These are phyloP conservation scores for Aspergillus pseudonomiae DNA, from an alignment of 2,329 filamentous ascomycete genomes.

Conservation along the genomic window DNA sequence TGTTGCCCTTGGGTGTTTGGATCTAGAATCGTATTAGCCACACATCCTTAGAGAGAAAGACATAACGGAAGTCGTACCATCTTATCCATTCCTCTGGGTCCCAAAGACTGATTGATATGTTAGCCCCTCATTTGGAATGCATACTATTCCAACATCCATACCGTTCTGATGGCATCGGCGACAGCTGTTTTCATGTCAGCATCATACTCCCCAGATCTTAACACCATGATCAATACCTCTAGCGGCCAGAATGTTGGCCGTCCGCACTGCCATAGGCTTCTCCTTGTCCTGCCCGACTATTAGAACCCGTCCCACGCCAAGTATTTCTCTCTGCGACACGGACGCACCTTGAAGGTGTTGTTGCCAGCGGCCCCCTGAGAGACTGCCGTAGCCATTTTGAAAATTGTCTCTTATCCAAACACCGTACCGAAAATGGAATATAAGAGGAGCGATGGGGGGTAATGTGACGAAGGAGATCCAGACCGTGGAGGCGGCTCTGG, in stretches of 20 bases:
- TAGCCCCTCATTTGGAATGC: slow-evolving; percentile 41
- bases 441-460: slow-evolving; percentile 21
- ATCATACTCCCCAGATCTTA: slow-evolving; percentile 6
- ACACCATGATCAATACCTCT: slow-evolving; percentile 65
- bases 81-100: slow-evolving; percentile 97
- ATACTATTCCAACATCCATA: slow-evolving; percentile 39
- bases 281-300: slow-evolving; percentile 72
- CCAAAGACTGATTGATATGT: slow-evolving; percentile 66
- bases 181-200: slow-evolving; percentile 67
- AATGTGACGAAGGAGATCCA: slow-evolving; percentile 27
- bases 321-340: slow-evolving; percentile 24
- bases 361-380: slow-evolving; percentile 57
- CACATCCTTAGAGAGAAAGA: background rate
- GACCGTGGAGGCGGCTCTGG: slow-evolving; percentile 25
- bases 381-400: slow-evolving; percentile 55
- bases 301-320: slow-evolving; percentile 39
- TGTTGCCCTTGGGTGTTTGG: slow-evolving; percentile 92
- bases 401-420: slow-evolving; percentile 28
- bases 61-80: slow-evolving; percentile 60
- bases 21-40: slow-evolving; percentile 58
- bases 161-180: slow-evolving; percentile 93
- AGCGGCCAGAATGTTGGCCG: slow-evolving; percentile 94
- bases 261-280: slow-evolving; percentile 96
- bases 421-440: slow-evolving; percentile 23
- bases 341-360: slow-evolving; percentile 66